These are phyloP conservation scores for Backusella sp. DNA, from an alignment of 192 early-diverging fungal species.

Conservation along the genomic window DNA sequence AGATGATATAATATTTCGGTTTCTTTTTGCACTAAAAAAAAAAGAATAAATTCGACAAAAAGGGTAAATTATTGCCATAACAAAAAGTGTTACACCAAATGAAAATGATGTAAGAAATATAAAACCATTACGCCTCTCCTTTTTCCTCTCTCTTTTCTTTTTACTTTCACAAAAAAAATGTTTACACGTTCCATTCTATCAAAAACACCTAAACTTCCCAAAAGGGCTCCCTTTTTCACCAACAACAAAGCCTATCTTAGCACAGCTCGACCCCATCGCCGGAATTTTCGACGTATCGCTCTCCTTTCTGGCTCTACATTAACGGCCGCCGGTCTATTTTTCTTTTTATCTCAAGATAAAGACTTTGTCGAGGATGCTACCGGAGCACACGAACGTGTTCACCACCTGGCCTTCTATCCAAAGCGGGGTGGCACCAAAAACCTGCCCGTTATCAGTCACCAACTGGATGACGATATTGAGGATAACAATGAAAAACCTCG, in stretches of 20 bases:
- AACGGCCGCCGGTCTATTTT: background rate
- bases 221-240: background rate
- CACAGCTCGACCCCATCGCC: background rate
- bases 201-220: background rate
- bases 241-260: background rate
- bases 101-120: background rate
- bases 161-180: background rate
- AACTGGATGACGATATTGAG: slow-evolving; percentile 42
- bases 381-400: background rate
- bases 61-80: background rate
- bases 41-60: background rate
- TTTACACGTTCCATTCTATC: background rate
- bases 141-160: background rate
- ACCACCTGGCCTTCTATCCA: slow-evolving; percentile 20
- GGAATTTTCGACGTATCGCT: background rate
- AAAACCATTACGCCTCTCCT: background rate
- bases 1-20: background rate
- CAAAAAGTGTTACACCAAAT: background rate
- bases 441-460: slow-evolving; percentile 39
- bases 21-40: background rate
- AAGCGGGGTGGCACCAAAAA: slow-evolving; percentile 47
- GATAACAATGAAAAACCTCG: slow-evolving; percentile 30
- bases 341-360: background rate
- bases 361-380: background rate
- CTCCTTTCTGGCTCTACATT: background rate